Evolutionary conservation across 1,284 basidiomycete genomes (phyloP).

Genomic region (Sporisorium iseilematis-ciliati): DNA sequence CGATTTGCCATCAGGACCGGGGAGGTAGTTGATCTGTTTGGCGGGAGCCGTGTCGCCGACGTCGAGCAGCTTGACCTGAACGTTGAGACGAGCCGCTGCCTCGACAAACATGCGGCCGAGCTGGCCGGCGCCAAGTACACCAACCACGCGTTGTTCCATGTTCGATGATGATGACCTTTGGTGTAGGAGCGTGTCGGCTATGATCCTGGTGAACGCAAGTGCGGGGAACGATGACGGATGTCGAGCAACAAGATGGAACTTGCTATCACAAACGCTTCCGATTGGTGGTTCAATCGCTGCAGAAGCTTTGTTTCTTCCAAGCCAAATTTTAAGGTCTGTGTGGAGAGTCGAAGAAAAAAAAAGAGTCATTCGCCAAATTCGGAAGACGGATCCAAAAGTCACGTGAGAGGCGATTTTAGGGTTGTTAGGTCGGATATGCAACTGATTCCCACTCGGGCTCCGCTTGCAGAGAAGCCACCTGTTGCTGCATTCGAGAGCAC

Average conservation of each 20-base stretch:
- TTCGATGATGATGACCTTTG: not conserved
- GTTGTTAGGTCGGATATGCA: not conserved
- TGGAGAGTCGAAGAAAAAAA: not conserved
- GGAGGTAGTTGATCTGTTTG: conserved; percentile 79
- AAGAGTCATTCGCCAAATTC: conserved; percentile 1
- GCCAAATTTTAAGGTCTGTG: not conserved
- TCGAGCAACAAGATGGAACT: not conserved
- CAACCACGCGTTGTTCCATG: conserved; percentile 58
- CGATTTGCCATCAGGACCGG: conserved; percentile 58
- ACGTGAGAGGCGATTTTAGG: not conserved
- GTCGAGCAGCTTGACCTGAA: conserved; percentile 90
- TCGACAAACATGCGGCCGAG: conserved; percentile 96
- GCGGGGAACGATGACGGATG: conserved; percentile 8
- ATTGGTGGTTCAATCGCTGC: not conserved
- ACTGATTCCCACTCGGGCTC: not conserved
- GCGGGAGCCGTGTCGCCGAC: conserved; percentile 84
- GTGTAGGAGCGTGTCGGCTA: not conserved
- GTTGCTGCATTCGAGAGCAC: not conserved
- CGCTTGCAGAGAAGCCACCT: not conserved
- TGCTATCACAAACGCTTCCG: conserved; percentile 6
- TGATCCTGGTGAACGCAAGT: not conserved
- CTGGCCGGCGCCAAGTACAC: conserved; percentile 84
- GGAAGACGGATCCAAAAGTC: not conserved
- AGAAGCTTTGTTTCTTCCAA: not conserved
- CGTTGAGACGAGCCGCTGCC: conserved; percentile 87